Evolutionary conservation across 129 eudicot genomes (phyloP), one percentile per base, ranked within the genome.

Genomic region (Ambrosia trifida): DNA sequence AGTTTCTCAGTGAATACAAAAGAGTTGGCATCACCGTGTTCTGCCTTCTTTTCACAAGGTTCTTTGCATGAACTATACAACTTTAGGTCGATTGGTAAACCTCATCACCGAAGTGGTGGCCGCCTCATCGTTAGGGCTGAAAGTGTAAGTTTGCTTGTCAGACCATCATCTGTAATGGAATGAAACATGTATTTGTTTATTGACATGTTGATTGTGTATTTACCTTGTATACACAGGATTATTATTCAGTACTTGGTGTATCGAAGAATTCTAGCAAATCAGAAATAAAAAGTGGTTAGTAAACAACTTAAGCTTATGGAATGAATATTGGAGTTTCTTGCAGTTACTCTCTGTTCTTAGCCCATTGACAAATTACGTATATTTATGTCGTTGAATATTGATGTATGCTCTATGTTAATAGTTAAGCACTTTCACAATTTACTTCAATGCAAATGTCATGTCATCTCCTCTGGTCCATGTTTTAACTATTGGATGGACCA

Each of bases 241-340:
- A 53, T 70, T 92, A 92, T 79, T 72, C 91, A 45, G 86, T 89
- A 43, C 98, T 92, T 73, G 95, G 96, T 11, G 98, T 93, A 31
- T 84, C 98, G 40, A 84, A 83, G 80, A 87, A 83, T 80, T 49
- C 98, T n/a, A 87, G 86, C 91, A 93, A 93, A 79, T 66, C 98
- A 54, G 98, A 93, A 60, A 93, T 93, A 49, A 93, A 93, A 84
- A 93, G 91, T 72, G 96, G 98, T 93, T 53, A 83, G 98, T 81
- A 69, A n/a, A 69, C 49, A 3, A 50, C 66, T 16, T 16, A 31
- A 28, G 35, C 61, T 58, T 44, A 41, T 75, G 31, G 33, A 47
- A 47, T 63, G 18, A 47, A 32, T 18, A 62, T 63, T 35, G 51
- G 35, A 59, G 53, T 53, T 82, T 12, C 20, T 70, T 54, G 44